Evolutionary conservation across 345 rosid genomes (phyloP).

Genomic region (Eucalyptus viminalis): DNA sequence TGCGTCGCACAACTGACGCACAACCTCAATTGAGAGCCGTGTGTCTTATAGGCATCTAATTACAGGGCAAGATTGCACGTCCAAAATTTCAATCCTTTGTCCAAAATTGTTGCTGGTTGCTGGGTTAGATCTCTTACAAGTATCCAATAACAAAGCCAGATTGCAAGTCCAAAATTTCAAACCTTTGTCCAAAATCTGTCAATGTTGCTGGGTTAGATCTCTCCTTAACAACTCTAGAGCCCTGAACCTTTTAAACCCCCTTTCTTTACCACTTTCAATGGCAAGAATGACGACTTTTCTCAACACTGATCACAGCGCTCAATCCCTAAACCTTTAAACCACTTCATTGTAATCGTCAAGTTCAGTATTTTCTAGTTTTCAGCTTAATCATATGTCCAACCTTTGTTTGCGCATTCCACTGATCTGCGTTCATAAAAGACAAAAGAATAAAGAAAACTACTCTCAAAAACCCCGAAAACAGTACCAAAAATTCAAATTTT

Average conservation of each 20-base stretch:
- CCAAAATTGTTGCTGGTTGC: not conserved
- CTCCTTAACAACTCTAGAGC: not conserved
- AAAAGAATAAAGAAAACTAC: fast-evolving
- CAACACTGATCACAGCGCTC: not conserved
- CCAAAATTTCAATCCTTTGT: not conserved
- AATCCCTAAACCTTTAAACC: not conserved
- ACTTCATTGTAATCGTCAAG: not conserved
- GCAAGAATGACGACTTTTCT: not conserved
- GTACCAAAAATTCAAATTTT: not conserved
- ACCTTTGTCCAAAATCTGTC: not conserved
- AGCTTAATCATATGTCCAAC: not conserved
- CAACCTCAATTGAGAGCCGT: not conserved
- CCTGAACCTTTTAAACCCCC: not conserved
- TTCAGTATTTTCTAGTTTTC: not conserved
- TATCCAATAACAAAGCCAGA: not conserved
- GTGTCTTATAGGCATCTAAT: not conserved
- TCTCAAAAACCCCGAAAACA: not conserved
- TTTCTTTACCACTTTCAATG: not conserved
- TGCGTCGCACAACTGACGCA: not conserved
- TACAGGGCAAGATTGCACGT: not conserved
- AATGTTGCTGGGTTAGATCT: not conserved
- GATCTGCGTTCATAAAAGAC: not conserved
- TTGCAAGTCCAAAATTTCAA: not conserved
- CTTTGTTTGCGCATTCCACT: not conserved
- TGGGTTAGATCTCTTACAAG: not conserved